Conservation (phyloP, 371 early-diverging fungal genomes). For the Batkoa obscura region DNA sequence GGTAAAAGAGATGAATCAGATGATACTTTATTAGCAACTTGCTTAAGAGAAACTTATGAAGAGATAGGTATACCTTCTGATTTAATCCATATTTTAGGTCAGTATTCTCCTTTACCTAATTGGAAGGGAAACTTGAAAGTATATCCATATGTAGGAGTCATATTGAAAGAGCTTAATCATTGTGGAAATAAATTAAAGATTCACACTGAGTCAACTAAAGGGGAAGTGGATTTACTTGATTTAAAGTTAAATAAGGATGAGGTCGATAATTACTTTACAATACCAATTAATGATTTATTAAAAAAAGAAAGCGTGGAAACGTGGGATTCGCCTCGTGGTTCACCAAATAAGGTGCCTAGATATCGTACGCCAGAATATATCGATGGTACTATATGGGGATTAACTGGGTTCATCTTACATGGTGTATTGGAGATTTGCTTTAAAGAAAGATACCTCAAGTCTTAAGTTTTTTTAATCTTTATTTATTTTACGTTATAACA, state of each 20-base stretch:
- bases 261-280: slow-evolving; percentile 43
- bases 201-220: too few species aligned
- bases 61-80: slow-evolving; percentile 43
- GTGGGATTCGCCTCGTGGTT: slow-evolving; percentile 36
- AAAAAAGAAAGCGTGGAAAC: slow-evolving; percentile 16
- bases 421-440: too few species aligned
- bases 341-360: slow-evolving; percentile 27
- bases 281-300: slow-evolving; percentile 43
- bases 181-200: background rate
- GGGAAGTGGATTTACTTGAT: slow-evolving; percentile 7
- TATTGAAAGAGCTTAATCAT: background rate
- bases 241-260: slow-evolving; percentile 41
- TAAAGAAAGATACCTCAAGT: too few species aligned
- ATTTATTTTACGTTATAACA: too few species aligned
- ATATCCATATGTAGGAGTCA: slow-evolving; percentile 47
- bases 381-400: slow-evolving; percentile 51
- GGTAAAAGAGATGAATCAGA: slow-evolving; percentile 51
- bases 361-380: slow-evolving; percentile 31
- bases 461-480: too few species aligned
- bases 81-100: slow-evolving; percentile 40
- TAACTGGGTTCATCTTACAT: too few species aligned
- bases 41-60: slow-evolving; percentile 66
- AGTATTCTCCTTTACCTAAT: slow-evolving; percentile 41
- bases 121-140: slow-evolving; percentile 37
- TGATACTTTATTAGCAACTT: slow-evolving; percentile 31